Base-by-base conservation (phyloP, 768 basidiomycete genomes). In the Tulasnella sp. region DNA sequence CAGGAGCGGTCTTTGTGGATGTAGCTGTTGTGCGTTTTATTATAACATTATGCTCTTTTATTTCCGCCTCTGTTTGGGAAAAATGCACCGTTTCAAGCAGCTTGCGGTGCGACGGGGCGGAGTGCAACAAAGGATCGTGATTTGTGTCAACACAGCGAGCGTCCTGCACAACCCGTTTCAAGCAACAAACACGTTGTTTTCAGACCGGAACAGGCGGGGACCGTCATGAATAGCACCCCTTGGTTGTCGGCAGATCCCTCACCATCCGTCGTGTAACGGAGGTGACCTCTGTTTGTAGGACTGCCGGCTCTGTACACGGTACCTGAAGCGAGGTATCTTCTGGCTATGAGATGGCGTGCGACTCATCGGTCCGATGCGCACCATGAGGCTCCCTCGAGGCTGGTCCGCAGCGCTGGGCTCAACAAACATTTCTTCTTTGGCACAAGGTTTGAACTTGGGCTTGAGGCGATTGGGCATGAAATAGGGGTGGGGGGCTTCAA, bases 21-120 rank as follows among this genome's bases (percentile, higher is more conserved):
- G 64, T 69, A 34, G 64, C 24, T 54, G 54, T 69, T 69, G 64
- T 37, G 64, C 64, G 64, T 28, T 69, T 46, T 46, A 46, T 46
- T 69, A 37, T 37, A 69, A 69, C 64, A 69, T 69, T 69, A 69
- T 37, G 64, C 64, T 16, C 64, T 69, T 28, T 69, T 34, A 69
- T 69, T 69, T 31, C 14, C n/a, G 20, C 54, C 24, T 54, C 46
- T 16, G 46, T 54, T 24, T n/a, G 54, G 54, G 6, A 54, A 5
- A 5, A 46, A 46, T 37, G 16, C 14, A 46, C 46, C 46, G 46
- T 46, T 14, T 46, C 16, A 16, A 46, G 54, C 54, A 7, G 54
- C 7, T n/a, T 54, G 54, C 24, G 24, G 6, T 12, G 54, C 9
- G n/a, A 50, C 48, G 48, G 22, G n/a, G 18, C 54, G 24, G 54